Conservation (phyloP, 1,284 basidiomycete species). For the Hymenochaete sp. region DNA sequence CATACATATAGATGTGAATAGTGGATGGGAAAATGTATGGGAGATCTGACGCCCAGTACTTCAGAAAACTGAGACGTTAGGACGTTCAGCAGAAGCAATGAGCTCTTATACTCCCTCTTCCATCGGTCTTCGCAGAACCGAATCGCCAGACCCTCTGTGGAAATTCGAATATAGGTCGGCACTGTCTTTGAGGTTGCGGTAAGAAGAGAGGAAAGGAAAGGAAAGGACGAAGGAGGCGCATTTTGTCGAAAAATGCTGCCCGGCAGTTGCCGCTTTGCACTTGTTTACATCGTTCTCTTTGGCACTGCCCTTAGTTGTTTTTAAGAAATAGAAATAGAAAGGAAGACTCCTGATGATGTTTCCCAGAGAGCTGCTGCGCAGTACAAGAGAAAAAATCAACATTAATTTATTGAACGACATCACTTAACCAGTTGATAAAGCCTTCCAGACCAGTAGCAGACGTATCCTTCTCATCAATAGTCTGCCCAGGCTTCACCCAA, state of each 20-base stretch:
- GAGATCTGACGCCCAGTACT: conserved; percentile 68
- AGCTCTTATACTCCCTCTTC: conserved; percentile 57
- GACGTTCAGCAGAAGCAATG: conserved; percentile 32
- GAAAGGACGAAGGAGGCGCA: background rate
- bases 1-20: too few relatives aligned
- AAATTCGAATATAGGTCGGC: conserved; percentile 37
- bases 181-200: conserved; percentile 71
- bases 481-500: conserved; percentile 37
- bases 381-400: background rate
- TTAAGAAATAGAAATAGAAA: background rate
- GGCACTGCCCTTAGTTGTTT: too few relatives aligned
- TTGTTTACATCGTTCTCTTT: too few relatives aligned
- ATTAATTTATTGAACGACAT: background rate
- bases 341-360: background rate
- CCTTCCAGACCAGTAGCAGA: conserved; percentile 41
- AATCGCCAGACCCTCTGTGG: conserved; percentile 60
- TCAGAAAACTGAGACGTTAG: conserved; percentile 28
- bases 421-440: conserved; percentile 34
- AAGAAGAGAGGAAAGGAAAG: conserved; percentile 16
- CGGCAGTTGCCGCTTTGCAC: background rate
- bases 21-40: conserved; percentile 49
- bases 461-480: conserved; percentile 18
- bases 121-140: conserved; percentile 57
- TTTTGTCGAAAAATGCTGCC: too few relatives aligned
- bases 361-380: background rate